Evolutionary conservation across 176 grass and related monocot genomes (phyloP), one percentile per base, ranked within the genome.

Genomic region (Triticum monococcum): DNA sequence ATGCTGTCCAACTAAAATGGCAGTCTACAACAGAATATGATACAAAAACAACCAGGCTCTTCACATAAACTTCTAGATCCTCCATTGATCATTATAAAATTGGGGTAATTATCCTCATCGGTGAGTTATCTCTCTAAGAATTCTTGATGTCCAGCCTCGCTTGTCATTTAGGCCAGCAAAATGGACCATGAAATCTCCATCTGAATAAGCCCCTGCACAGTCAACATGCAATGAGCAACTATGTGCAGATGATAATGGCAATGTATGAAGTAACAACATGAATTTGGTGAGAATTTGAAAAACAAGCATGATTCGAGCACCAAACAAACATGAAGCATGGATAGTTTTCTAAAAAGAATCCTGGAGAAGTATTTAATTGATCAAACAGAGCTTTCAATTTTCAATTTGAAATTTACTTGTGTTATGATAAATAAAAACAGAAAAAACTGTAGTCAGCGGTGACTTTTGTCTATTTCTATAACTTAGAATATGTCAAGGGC

Each of bases 121-220:
- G 33, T 41, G 37, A 57, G 31, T 72, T 78, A 79, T 83, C 52
- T 92, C 79, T 71, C 54, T 12, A 71, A 94, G 74, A 86, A 98
- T 84, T 78, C 79, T 95, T 78, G 80, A 68, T 67, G 85, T 66
- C 93, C 93, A 98, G 68, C 79, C 85, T 63, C 30, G 57, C 86
- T 98, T 98, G 69, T 98, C 90, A 84, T 92, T 87, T 28, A 98
- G 14, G 38, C 96, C 96, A 60, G 96, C 96, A 25, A 98, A 88
- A 86, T 98, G 96, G 22, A 98, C 61, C 88, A 98, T 91, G 68
- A 95, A 98, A 67, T 95, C 96, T 73, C 96, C 96, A 82, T 95
- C 86, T 4, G 96, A 95, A 87, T 98, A 98, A 72, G 81, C 90
- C 20, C 96, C 96, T 98, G 75, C 54, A 86, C 50, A 77, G 38